Evolutionary conservation across 2,329 filamentous ascomycete genomes (phyloP), one percentile per base, ranked within the genome.

Genomic region (Aspergillus luchuensis): DNA sequence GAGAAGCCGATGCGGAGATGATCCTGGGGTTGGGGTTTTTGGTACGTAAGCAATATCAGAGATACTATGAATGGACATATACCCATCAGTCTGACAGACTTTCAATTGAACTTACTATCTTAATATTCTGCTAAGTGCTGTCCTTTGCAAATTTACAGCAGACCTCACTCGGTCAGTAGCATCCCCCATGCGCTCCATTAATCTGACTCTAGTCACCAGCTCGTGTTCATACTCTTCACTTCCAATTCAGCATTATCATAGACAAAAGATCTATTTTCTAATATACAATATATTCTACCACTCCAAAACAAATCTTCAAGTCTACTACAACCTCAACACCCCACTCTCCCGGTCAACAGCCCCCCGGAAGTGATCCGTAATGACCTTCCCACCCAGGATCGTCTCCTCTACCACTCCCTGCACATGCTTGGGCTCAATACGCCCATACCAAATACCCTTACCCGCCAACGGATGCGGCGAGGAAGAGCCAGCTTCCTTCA

Each of bases 391-490:
- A 73, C 92, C 88, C 66, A 97, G 75, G 1, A 98, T 84, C 0
- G 94, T 98, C 75, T 91, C 96, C 68, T 88, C 84, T 23, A 98
- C 87, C 65, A 98, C 85, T 48, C 94, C 95, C 81, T 96, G 91
- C 66, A 92, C 94, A 76, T 97, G 91, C 77, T 91, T 89, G 0
- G 93, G 93, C 73, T 83, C 81, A 33, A 97, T 86, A 49, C 93
- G 83, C 17, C 91, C 93, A 63, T 97, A 85, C 93, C 93, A 97
- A 67, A 97, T 94, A 0, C 77, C 76, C 62, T 73, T 78, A 5
- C 77, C 77, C 8, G 77, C 75, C 66, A 79, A 69, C 50, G 76
- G 72, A 60, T 75, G 72, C 55, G 60, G 60, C 21, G 63, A 63
- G 17, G 61, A 63, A 17, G 51, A 41, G 6, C 28, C 53, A 30